Percentiles rank a stretch among this genome's conserved stretches.
phyloP scores from a whole-genome alignment of 306 rosid genomes.

The Cicer bijugum region DNA sequence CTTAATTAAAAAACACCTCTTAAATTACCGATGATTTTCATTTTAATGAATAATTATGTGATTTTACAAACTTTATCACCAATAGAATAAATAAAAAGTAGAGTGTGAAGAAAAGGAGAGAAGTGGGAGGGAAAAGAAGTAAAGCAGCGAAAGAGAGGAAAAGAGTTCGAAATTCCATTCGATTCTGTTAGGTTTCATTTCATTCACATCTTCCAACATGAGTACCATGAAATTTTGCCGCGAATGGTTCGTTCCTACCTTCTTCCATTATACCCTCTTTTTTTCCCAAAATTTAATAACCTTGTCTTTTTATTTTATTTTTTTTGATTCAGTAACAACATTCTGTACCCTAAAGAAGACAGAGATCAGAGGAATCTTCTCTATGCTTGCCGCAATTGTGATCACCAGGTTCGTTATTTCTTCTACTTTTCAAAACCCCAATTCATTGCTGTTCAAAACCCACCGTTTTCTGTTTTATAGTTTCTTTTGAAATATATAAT shows the following conservation, averaged over 20 bases:
- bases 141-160: background rate
- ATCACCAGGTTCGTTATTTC: constrained; percentile 67
- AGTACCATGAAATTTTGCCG: constrained; percentile 99
- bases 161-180: background rate
- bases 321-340: constrained; percentile 72
- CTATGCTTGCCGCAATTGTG: constrained; percentile 96
- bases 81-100: too few species aligned
- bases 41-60: too few species aligned
- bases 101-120: constrained; percentile 1
- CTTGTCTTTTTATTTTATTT: too few species aligned
- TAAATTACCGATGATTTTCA: too few species aligned
- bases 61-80: too few species aligned
- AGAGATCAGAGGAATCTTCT: constrained; percentile 77
- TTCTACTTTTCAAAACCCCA: background rate
- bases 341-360: constrained; percentile 93
- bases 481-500: background rate
- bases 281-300: background rate
- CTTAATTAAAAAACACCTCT: too few species aligned
- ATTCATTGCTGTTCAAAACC: background rate
- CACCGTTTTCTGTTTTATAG: background rate
- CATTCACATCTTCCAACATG: constrained; percentile 55
- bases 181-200: background rate
- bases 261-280: background rate
- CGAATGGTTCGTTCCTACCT: constrained; percentile 67
- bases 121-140: constrained; percentile 8